These are phyloP conservation scores for Diaporthe ilicicola DNA, from an alignment of 2,329 filamentous ascomycete genomes.

Conservation along the genomic window DNA sequence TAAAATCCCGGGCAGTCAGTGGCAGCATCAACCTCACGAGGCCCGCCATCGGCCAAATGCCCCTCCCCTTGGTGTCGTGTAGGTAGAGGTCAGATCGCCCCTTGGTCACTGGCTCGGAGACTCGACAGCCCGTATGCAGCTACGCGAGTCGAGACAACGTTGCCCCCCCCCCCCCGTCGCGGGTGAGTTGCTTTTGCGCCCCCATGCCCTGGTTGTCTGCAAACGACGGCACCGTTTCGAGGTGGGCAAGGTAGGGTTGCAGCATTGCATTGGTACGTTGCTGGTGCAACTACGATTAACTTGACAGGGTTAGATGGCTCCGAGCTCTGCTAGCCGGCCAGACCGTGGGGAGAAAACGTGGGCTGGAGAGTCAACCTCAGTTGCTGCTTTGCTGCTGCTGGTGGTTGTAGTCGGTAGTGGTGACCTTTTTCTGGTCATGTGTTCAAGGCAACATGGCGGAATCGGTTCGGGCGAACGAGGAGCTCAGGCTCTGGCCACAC, in stretches of 20 bases:
- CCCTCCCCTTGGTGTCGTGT: not conserved
- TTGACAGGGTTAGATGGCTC: not conserved
- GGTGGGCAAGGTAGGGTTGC: constrained; percentile 4
- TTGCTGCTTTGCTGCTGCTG: not conserved
- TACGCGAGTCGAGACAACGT: constrained; percentile 6
- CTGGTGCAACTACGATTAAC: not conserved
- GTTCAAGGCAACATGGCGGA: not conserved
- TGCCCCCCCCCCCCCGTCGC: not conserved
- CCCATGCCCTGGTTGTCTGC: not conserved
- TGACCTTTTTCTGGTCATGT: not conserved
- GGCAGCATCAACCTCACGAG: not conserved
- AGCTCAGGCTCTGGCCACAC: not conserved
- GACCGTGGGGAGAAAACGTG: not conserved
- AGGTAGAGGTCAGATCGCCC: not conserved
- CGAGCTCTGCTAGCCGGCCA: not conserved
- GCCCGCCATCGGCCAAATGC: not conserved
- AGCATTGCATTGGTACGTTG: not conserved
- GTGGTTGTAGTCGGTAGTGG: not conserved
- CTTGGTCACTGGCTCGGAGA: not conserved
- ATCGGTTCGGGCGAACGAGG: not conserved
- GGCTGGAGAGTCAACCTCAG: not conserved
- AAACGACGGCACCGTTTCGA: not conserved
- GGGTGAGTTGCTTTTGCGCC: not conserved
- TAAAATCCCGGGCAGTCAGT: not conserved
- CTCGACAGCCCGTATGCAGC: constrained; percentile 6